Conservation (phyloP, 495 filamentous ascomycete genomes). For the Aeminium ludgeri region DNA sequence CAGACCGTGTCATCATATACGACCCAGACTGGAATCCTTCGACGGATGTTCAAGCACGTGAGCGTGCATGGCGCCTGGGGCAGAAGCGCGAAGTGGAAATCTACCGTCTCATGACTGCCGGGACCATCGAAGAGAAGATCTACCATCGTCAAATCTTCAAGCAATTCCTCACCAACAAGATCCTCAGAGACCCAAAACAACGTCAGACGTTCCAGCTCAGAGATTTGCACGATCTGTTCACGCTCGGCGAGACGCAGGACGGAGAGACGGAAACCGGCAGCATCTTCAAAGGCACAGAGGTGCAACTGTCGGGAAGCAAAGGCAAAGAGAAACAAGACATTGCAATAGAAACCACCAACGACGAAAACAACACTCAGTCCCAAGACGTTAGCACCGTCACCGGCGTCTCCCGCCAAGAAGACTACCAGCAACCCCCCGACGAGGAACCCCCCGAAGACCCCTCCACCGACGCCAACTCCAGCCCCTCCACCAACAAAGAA, state of each 20-base stretch:
- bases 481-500: conserved; percentile 28
- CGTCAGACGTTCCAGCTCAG: conserved; percentile 67
- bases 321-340: conserved; percentile 7
- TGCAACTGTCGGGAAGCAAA: conserved; percentile 39
- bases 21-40: conserved; percentile 98
- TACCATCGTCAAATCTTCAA: conserved; percentile 98
- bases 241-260: conserved; percentile 50
- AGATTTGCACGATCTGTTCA: conserved; percentile 83
- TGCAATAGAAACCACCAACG: conserved; percentile 18
- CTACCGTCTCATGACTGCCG: conserved; percentile 89
- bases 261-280: conserved; percentile 64
- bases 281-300: conserved; percentile 70
- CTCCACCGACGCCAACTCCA: conserved; percentile 20
- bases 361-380: background rate
- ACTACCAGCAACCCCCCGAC: conserved; percentile 17
- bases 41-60: conserved; percentile 84
- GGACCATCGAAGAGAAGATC: conserved; percentile 97
- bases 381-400: conserved; percentile 21
- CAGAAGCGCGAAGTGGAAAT: conserved; percentile 89
- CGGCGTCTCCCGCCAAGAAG: conserved; percentile 36
- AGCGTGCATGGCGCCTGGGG: conserved; percentile 87
- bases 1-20: conserved; percentile 89
- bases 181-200: conserved; percentile 80
- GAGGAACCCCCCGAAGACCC: background rate
- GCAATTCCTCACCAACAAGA: conserved; percentile 87